These are phyloP conservation scores for Mycena alexandri DNA, from an alignment of 768 basidiomycete species.

Conservation along the genomic window DNA sequence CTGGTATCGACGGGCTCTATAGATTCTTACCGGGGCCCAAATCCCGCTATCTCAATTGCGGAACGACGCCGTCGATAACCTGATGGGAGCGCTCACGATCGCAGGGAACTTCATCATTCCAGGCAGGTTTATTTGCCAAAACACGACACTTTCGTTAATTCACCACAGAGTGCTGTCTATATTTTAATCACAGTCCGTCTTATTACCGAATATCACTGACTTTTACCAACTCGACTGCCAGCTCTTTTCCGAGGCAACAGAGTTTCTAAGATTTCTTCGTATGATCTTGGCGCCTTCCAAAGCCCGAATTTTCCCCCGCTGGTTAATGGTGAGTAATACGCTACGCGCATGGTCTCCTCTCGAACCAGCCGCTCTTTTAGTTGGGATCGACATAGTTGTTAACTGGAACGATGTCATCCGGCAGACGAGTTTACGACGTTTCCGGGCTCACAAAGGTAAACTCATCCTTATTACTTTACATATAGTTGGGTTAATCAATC, in stretches of 20 bases:
- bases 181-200: slow-evolving; percentile 80
- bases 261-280: slow-evolving; percentile 85
- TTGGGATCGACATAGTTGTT: slow-evolving; percentile 91
- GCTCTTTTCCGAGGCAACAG: slow-evolving; percentile 87
- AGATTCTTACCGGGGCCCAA: slow-evolving; percentile 95
- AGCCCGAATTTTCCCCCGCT: slow-evolving; percentile 89
- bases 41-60: slow-evolving; percentile 91
- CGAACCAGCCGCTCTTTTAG: slow-evolving; percentile 49
- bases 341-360: slow-evolving; percentile 12
- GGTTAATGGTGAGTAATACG: slow-evolving; percentile 71
- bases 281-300: slow-evolving; percentile 85
- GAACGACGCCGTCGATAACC: slow-evolving; percentile 95
- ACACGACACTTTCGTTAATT: slow-evolving; percentile 2
- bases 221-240: not conserved
- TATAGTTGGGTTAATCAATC: slow-evolving; percentile 1
- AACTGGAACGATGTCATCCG: slow-evolving; percentile 92
- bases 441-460: slow-evolving; percentile 84
- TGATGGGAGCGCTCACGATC: slow-evolving; percentile 89
- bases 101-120: slow-evolving; percentile 95
- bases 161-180: slow-evolving; percentile 81
- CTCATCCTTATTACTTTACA: not conserved
- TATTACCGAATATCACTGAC: not conserved
- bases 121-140: slow-evolving; percentile 57
- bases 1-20: slow-evolving; percentile 5
- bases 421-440: slow-evolving; percentile 82